A percentile compares a stretch with the other conserved stretches of the same genome.
Conservation (phyloP, 1,284 basidiomycete genomes). For the Malassezia sympodialis region DNA sequence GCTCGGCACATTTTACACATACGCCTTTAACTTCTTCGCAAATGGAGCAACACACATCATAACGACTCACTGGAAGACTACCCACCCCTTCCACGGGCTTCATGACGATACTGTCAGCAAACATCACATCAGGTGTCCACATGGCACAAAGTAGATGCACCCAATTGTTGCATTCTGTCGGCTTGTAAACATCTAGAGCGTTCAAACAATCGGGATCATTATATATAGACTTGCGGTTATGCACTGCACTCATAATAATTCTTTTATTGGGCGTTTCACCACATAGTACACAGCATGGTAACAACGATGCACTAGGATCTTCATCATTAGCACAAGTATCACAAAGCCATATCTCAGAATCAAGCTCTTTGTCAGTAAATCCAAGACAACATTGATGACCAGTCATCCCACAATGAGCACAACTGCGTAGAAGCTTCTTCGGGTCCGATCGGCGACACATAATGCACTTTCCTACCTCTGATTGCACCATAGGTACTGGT, state of each 20-base stretch:
- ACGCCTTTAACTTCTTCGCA: slow-evolving; percentile 64
- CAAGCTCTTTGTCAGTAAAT: slow-evolving; percentile 28
- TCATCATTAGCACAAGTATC: slow-evolving; percentile 40
- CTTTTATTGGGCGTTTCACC: slow-evolving; percentile 9
- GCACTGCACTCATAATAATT: neutral
- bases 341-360: slow-evolving; percentile 32
- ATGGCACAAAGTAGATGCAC: slow-evolving; percentile 79
- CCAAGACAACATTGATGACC: slow-evolving; percentile 44
- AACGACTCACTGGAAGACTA: slow-evolving; percentile 54
- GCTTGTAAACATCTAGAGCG: slow-evolving; percentile 69
- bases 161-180: slow-evolving; percentile 88
- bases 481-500: neutral
- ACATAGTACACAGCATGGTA: slow-evolving; percentile 39
- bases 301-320: slow-evolving; percentile 27
- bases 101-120: slow-evolving; percentile 62
- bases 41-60: slow-evolving; percentile 49
- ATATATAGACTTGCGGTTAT: neutral
- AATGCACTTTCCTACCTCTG: slow-evolving; percentile 23
- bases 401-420: slow-evolving; percentile 36
- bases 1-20: slow-evolving; percentile 67
- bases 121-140: slow-evolving; percentile 72
- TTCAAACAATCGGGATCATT: slow-evolving; percentile 35
- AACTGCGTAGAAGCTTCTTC: slow-evolving; percentile 35
- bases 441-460: slow-evolving; percentile 41
- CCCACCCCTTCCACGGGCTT: slow-evolving; percentile 78